A percentile compares a stretch with the other conserved stretches of the same genome.
Conservation (phyloP, 2,329 filamentous ascomycete species). For the Kalmusia sp. region DNA sequence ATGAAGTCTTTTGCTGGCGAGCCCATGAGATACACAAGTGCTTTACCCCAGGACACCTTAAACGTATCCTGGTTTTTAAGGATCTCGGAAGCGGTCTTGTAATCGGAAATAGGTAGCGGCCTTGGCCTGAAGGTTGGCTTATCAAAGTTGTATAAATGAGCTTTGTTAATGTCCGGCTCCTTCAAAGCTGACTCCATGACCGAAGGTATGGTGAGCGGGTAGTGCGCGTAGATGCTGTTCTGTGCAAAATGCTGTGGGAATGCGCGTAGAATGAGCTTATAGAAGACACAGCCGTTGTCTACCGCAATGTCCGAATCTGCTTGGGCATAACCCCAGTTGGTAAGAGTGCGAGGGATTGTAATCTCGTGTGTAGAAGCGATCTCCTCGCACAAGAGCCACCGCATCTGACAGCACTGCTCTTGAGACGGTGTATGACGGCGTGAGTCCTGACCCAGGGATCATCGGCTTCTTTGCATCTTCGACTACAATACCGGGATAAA, state of each 20-base stretch:
- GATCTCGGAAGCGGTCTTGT: conserved; percentile 68
- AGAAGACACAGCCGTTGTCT: conserved; percentile 83
- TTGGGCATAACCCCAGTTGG: conserved; percentile 84
- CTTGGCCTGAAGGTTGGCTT: conserved; percentile 61
- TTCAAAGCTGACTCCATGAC: conserved; percentile 77
- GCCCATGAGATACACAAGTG: conserved; percentile 69
- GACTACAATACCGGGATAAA: conserved; percentile 79
- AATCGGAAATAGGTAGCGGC: conserved; percentile 63
- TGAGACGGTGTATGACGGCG: conserved; percentile 77
- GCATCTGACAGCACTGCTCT: conserved; percentile 80
- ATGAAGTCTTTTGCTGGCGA: conserved; percentile 63
- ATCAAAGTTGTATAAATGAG: conserved; percentile 72
- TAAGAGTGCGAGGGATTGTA: conserved; percentile 73
- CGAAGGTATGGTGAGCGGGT: conserved; percentile 72
- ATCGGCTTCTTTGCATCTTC: conserved; percentile 79
- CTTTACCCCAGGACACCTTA: conserved; percentile 69
- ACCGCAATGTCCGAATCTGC: conserved; percentile 74
- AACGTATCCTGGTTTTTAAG: conserved; percentile 68
- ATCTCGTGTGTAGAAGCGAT: conserved; percentile 80
- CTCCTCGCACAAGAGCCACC: conserved; percentile 78
- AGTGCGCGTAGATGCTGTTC: conserved; percentile 83
- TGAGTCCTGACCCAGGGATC: conserved; percentile 72
- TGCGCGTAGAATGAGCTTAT: conserved; percentile 80
- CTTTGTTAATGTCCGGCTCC: conserved; percentile 66
- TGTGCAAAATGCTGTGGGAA: conserved; percentile 81